Evolutionary conservation across 2,329 filamentous ascomycete species (phyloP).

Genomic region (Blastomyces silverae): DNA sequence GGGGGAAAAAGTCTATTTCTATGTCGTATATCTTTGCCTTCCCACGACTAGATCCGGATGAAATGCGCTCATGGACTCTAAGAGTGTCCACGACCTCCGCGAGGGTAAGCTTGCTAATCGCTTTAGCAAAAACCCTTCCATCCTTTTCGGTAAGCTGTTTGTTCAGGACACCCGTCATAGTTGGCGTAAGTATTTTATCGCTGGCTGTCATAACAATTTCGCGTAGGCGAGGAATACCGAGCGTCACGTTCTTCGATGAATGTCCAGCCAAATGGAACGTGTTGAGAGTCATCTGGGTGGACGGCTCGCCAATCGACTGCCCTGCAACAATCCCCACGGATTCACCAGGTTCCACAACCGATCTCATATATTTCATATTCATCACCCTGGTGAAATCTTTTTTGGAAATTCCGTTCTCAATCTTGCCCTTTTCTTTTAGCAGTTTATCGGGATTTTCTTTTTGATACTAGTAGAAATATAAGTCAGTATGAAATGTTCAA

Average conservation of each 20-base stretch:
- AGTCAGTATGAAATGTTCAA: background rate
- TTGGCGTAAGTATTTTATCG: conserved; percentile 77
- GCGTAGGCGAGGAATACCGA: conserved; percentile 92
- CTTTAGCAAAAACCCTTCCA: conserved; percentile 77
- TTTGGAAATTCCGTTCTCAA: conserved; percentile 45
- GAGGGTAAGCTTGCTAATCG: conserved; percentile 77
- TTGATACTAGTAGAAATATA: conserved; percentile 52
- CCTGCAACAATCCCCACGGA: conserved; percentile 95
- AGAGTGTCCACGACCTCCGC: conserved; percentile 77
- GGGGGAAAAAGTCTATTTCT: conserved; percentile 73
- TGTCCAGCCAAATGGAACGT: conserved; percentile 99
- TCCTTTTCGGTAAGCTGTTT: conserved; percentile 62
- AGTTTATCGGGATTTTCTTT: conserved; percentile 63
- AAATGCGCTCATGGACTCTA: conserved; percentile 70
- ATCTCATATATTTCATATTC: conserved; percentile 86
- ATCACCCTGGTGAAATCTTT: conserved; percentile 78
- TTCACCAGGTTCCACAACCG: conserved; percentile 88
- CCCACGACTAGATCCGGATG: conserved; percentile 59
- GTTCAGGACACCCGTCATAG: conserved; percentile 64
- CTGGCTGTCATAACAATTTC: conserved; percentile 99
- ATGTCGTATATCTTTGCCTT: conserved; percentile 82
- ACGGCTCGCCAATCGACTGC: conserved; percentile 93
- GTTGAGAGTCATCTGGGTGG: conserved; percentile 98
- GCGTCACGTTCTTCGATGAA: conserved; percentile 95
- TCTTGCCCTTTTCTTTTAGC: conserved; percentile 54